Evolutionary conservation across 2,329 filamentous ascomycete species (phyloP), one percentile per base, ranked within the genome.

Genomic region (Colletotrichum sp.): DNA sequence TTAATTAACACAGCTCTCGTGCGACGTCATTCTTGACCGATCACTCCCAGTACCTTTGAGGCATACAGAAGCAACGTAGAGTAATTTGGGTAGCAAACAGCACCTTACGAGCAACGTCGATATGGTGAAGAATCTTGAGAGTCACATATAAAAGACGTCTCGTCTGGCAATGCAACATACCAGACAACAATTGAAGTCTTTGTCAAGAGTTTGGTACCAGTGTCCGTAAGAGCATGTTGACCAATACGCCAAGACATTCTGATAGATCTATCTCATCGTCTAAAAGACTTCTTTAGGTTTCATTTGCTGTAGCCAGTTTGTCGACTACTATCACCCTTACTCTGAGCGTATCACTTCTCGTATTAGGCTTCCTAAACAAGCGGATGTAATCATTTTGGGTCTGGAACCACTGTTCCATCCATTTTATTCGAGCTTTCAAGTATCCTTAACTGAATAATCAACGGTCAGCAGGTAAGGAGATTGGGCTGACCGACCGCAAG

Each of bases 141-240:
- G 10, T 44, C 16, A 44, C 5, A 10, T n/a, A 10, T 44, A n/a
- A 44, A 44, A 44, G 39, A 44, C 2, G 39, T 10, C 39, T 10
- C 39, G 8, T 44, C 39, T 44, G 0, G 39, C 18, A 44, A n/a
- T 6, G 8, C 5, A 10, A n/a, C 39, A 44, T n/a, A n/a, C 5
- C 3, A n/a, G 39, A 2, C 18, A 44, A 44, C 8, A 6, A n/a
- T 3, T 10, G 0, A 1, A 6, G 2, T 0, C 4, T n/a, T 44
- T 2, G 9, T 4, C 8, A 39, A 18, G 8, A 0, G 0, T 9
- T 18, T 1, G 5, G 2, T 44, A 44, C 5, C 5, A 44, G 1
- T 2, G 4, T 44, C 39, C 5, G 5, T 44, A 10, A 3, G 39
- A n/a, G 8, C 8, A 44, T n/a, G 16, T 44, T 10, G 18, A 44